Evolutionary conservation across 768 basidiomycete species (phyloP).

Genomic region (Termitomyces sp.): DNA sequence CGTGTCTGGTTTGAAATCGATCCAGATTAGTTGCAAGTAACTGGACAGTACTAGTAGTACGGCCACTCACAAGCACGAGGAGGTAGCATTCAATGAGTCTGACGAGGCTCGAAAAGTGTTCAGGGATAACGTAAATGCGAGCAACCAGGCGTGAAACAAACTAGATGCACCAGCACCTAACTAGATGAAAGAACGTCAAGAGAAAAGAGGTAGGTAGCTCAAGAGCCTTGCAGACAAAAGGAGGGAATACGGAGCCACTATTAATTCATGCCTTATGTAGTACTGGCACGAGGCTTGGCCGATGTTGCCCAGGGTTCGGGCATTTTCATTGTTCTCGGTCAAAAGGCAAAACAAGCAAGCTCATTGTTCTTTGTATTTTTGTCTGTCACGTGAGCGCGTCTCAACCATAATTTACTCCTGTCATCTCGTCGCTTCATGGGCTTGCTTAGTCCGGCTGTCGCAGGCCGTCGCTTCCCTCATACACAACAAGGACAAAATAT

Average conservation of each 20-base stretch:
- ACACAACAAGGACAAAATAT: neutral
- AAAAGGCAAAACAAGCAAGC: neutral
- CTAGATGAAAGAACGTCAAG: conserved; percentile 17
- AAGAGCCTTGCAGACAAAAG: conserved; percentile 4
- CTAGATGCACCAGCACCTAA: conserved; percentile 24
- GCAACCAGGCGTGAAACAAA: conserved; percentile 18
- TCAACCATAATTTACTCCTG: too few species aligned
- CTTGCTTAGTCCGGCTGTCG: too few species aligned
- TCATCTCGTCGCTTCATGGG: too few species aligned
- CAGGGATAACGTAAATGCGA: neutral
- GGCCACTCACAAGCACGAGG: conserved; percentile 24
- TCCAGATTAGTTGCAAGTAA: neutral
- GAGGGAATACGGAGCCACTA: neutral
- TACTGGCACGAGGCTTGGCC: neutral
- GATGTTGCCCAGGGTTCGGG: neutral
- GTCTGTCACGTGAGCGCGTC: neutral
- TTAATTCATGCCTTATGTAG: conserved; percentile 8
- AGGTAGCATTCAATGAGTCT: conserved; percentile 18
- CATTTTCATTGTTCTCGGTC: conserved; percentile 7
- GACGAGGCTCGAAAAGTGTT: neutral
- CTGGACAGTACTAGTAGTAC: neutral
- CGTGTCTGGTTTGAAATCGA: conserved; percentile 33
- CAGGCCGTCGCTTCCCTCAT: too few species aligned
- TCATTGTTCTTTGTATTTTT: conserved; percentile 11
- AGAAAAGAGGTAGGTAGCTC: conserved; percentile 12